Conservation (phyloP, 768 basidiomycete species). For the Trametes meyenii region DNA sequence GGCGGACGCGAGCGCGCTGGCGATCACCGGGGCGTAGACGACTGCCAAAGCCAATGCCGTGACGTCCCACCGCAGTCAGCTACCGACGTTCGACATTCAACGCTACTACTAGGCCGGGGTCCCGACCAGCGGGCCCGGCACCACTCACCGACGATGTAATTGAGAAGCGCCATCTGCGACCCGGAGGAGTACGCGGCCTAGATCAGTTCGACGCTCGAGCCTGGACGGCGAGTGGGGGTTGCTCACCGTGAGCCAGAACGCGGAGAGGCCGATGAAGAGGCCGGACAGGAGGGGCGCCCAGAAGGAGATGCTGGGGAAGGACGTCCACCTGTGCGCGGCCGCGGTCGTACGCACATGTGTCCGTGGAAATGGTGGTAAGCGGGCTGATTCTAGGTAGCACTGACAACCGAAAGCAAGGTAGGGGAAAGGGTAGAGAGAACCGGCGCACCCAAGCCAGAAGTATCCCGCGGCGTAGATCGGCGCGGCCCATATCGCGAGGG, state of each 20-base stretch:
- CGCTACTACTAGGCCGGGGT: no score
- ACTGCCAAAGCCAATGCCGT: no score
- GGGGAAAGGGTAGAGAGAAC: not conserved
- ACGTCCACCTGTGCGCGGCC: constrained; percentile 63
- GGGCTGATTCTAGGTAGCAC: no score
- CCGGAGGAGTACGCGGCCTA: no score
- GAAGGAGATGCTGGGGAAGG: constrained; percentile 51
- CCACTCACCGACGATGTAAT: constrained; percentile 58
- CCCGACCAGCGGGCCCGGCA: no score
- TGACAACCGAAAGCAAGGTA: no score
- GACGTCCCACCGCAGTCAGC: no score
- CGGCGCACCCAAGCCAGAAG: constrained; percentile 59
- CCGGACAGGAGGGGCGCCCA: constrained; percentile 59
- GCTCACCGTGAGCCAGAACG: constrained; percentile 50
- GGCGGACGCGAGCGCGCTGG: constrained; percentile 57
- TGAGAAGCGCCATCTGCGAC: constrained; percentile 47
- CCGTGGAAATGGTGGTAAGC: no score
- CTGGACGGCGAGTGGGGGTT: no score
- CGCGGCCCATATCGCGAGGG: constrained; percentile 50
- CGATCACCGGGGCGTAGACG: constrained; percentile 55
- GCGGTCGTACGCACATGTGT: no score
- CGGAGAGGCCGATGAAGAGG: constrained; percentile 52
- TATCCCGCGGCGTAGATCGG: constrained; percentile 56
- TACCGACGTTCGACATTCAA: no score
- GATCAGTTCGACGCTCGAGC: no score